These are phyloP conservation scores for Diaporthe batatas DNA, from an alignment of 2,329 filamentous ascomycete genomes.

Conservation along the genomic window DNA sequence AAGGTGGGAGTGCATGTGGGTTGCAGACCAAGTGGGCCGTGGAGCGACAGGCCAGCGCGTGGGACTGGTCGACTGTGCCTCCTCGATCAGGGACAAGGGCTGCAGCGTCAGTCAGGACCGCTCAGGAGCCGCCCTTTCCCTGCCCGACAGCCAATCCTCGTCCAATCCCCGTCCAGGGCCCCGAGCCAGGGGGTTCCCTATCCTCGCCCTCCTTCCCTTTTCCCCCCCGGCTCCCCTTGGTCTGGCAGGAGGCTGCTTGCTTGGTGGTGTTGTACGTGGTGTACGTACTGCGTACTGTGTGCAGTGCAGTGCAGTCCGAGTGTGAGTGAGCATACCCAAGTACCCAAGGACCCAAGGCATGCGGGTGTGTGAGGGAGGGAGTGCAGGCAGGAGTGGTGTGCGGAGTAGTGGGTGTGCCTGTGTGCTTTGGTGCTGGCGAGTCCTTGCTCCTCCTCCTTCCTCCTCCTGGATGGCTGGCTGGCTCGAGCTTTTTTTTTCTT, in stretches of 20 bases:
- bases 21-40: slow-evolving; percentile 33
- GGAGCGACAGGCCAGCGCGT: slow-evolving; percentile 28
- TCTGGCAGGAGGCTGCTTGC: background rate
- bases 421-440: background rate
- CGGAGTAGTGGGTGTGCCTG: background rate
- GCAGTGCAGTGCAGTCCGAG: background rate
- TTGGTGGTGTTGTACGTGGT: too few relatives aligned
- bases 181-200: slow-evolving; percentile 11
- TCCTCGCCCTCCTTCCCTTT: slow-evolving; percentile 31
- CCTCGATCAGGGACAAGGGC: slow-evolving; percentile 27
- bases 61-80: slow-evolving; percentile 33
- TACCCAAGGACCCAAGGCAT: too few relatives aligned
- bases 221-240: slow-evolving; percentile 11
- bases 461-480: slow-evolving; percentile 22
- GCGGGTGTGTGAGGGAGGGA: background rate
- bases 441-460: slow-evolving; percentile 32
- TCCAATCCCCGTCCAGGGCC: background rate
- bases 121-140: slow-evolving; percentile 30
- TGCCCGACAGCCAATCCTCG: slow-evolving; percentile 22
- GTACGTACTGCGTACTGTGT: too few relatives aligned
- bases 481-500: slow-evolving; percentile 33
- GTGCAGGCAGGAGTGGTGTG: too few relatives aligned
- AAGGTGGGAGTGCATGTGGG: slow-evolving; percentile 35
- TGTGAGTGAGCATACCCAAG: background rate
- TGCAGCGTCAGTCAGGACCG: slow-evolving; percentile 32